Base-by-base conservation (phyloP, 1,139 yeast genomes). In the Protomyces macrosporus region DNA sequence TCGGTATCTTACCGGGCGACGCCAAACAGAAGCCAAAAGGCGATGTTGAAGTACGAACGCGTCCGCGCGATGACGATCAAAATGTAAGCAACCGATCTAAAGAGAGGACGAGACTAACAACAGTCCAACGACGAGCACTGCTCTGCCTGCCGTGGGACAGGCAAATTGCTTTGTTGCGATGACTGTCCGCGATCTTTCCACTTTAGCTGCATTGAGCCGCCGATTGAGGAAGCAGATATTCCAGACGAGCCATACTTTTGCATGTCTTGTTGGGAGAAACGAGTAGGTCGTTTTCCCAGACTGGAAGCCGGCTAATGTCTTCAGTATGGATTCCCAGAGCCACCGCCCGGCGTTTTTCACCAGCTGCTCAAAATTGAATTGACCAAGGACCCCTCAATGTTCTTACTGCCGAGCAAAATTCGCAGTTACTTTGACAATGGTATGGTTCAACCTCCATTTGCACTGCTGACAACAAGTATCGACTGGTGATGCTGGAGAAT, bases 131-230 rank as follows among this genome's bases (percentile, higher is more conserved):
- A 91, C 69, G 98, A 93, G 74, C 90, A 81, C 73, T 93, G 98
- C 72, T 79, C 88, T 33, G 81, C 95, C 0, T 93, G 98, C 75
- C 90, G 95, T 0, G 90, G 90, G 35, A 79, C 91, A 0, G 98
- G 98, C 6, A 80, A 88, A 45, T 90, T 93, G 69, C 79, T 93
- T 37, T 93, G 98, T 75, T 93, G 98, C 76, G 98, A 93, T 70
- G 80, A 88, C 1, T 93, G 98, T 74, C 97, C 97, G 0, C 82
- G 82, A 71, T 88, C 97, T 0, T 93, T 91, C 74, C 98, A 93
- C 72, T 90, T 93, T 72, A 80, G 88, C 10, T 93, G 98, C 73
- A 83, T 93, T 68, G 88, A 89, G 70, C 98, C 98, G 1, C 98
- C 98, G 0, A 75, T 87, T 34, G 93, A 87, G 68, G 86, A 85